phyloP scores from a whole-genome alignment of 768 basidiomycete species.

The Tricholoma flavovirens region DNA sequence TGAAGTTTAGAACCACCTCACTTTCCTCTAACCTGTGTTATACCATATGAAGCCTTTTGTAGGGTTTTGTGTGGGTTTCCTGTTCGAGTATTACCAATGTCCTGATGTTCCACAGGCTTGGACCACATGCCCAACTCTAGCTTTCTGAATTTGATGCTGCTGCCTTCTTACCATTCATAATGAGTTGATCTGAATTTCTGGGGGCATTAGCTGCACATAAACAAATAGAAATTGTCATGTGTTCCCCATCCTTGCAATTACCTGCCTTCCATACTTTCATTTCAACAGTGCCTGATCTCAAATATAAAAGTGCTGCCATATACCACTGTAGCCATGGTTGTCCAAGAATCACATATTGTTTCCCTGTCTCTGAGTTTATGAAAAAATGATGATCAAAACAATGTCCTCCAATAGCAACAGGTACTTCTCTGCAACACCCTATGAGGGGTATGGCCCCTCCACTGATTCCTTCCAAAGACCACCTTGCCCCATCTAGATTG shows the following conservation, averaged over 20 bases:
- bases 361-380: slow-evolving; percentile 1
- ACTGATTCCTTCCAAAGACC: slow-evolving; percentile 22
- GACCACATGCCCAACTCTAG: slow-evolving; percentile 5
- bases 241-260: not conserved
- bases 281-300: slow-evolving; percentile 7
- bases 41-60: too few species aligned
- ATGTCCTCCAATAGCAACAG: slow-evolving; percentile 13
- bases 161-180: not conserved
- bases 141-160: slow-evolving; percentile 8
- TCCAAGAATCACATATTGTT: slow-evolving; percentile 16
- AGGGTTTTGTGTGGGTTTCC: too few species aligned
- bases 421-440: slow-evolving; percentile 16
- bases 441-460: slow-evolving; percentile 9
- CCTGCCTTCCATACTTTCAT: slow-evolving; percentile 17
- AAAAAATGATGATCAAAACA: slow-evolving; percentile 25
- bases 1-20: too few species aligned
- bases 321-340: slow-evolving; percentile 23
- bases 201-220: slow-evolving; percentile 1
- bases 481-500: slow-evolving; percentile 17
- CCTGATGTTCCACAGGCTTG: slow-evolving; percentile 4
- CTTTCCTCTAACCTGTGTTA: too few species aligned
- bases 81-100: too few species aligned
- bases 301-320: slow-evolving; percentile 8
- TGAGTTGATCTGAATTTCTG: not conserved
- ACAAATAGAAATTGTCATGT: slow-evolving; percentile 6